A percentile compares a stretch with the other conserved stretches of the same genome.
phyloP scores from a whole-genome alignment of 306 rosid species.

The Rosa rugosa region DNA sequence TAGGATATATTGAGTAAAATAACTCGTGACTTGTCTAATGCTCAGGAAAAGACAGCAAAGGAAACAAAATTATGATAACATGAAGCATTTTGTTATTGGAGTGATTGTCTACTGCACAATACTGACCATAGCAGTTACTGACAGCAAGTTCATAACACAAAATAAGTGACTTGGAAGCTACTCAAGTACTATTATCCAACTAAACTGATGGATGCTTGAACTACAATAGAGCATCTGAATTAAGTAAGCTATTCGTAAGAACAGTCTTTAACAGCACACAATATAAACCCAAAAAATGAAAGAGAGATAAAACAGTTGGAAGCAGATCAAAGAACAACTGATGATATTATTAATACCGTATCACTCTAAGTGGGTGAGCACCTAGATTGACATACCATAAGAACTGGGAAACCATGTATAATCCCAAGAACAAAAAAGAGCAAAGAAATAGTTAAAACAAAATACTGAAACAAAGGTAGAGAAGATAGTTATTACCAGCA shows the following conservation, averaged over 20 bases:
- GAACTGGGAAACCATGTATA: neutral
- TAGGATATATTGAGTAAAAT: neutral
- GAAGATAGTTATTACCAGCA: neutral
- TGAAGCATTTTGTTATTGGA: too few species aligned
- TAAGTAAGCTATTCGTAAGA: neutral
- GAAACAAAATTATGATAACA: neutral
- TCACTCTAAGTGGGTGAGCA: neutral
- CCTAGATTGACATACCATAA: neutral
- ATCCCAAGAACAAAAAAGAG: neutral
- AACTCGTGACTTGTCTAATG: neutral
- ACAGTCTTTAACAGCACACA: neutral
- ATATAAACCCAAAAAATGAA: neutral
- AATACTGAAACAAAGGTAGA: neutral
- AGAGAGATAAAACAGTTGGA: neutral
- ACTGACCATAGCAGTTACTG: neutral
- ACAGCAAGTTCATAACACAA: slow-evolving; percentile 1
- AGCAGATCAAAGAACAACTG: neutral
- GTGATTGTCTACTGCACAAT: neutral
- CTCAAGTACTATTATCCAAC: neutral
- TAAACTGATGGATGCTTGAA: neutral
- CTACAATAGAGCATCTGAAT: neutral
- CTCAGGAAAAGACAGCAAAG: neutral
- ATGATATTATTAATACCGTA: neutral
- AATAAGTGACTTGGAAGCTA: neutral
- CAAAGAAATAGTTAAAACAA: neutral